Base-by-base conservation (phyloP, 2,329 filamentous ascomycete genomes). In the Calonectria pteridis region DNA sequence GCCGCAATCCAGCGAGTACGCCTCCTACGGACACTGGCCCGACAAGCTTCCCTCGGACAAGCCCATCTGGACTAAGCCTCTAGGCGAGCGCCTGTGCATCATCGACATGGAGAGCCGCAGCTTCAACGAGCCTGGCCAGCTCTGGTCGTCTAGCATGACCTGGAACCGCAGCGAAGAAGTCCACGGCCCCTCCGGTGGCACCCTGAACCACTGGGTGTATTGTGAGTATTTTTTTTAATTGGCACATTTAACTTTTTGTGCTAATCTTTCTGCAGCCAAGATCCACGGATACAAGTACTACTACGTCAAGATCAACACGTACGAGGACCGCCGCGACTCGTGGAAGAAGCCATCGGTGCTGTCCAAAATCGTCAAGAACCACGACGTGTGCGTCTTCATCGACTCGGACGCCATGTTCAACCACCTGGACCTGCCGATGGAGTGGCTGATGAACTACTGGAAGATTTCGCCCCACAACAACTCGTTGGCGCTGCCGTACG, bases 181-280 rank as follows among this genome's bases (percentile, higher is more conserved):
- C n/a, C 82, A 84, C 59, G 83, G 84, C 28, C 77, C 84, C 16
- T 86, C 86, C 29, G 79, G 84, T 3, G 86, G 86, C 51, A 79
- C 87, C 31, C 75, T 87, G 37, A 86, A 86, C 76, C 86, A 87
- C 80, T 87, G 85, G 81, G 78, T 87, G 7, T 87, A 87, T 74
- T 81, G 84, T 86, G 75, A 43, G 73, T 69, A 1, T 29, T 11
- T 4, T 2, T 14, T 1, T n/a, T 35, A 7, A 35, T 7, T 31
- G 20, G 4, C 37, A n/a, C 35, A n/a, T 20, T 16, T 35, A 28
- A 58, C 63, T 49, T 78, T 84, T 81, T 73, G 46, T 13, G 33
- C 71, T 46, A 23, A 46, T 6, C 16, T 33, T 31, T 40, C n/a
- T n/a, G 26, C 72, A 86, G 85, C 86, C 76, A 84, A 83, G 74